These are phyloP conservation scores for Aspergillus sclerotioniger DNA, from an alignment of 495 filamentous ascomycete genomes.

Conservation along the genomic window DNA sequence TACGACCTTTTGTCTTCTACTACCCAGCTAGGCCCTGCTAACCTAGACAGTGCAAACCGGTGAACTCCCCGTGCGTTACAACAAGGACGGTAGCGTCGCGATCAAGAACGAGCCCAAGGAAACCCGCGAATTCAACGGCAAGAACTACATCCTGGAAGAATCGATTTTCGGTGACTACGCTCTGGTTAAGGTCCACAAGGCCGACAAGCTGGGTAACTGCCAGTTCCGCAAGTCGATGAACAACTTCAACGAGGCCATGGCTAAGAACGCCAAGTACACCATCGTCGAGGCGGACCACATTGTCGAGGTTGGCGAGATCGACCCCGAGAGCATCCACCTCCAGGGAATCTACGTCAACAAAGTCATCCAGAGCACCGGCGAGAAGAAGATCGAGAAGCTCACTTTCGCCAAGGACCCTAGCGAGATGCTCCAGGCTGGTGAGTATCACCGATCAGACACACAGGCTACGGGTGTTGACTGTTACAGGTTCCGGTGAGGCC, in stretches of 20 bases:
- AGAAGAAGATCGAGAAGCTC: conserved; percentile 80
- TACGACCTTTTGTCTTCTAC: conserved; percentile 8
- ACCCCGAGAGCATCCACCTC: conserved; percentile 72
- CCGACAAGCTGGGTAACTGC: conserved; percentile 85
- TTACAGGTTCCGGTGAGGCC: conserved; percentile 64
- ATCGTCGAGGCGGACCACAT: conserved; percentile 90
- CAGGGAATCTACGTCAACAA: conserved; percentile 87
- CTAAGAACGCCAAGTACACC: conserved; percentile 78
- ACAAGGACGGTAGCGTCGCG: conserved; percentile 70
- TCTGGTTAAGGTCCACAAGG: conserved; percentile 83
- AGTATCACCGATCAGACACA: neutral
- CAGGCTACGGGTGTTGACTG: conserved; percentile 25
- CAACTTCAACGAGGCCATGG: conserved; percentile 92
- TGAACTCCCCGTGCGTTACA: conserved; percentile 78
- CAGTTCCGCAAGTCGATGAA: conserved; percentile 81
- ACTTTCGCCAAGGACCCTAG: conserved; percentile 67
- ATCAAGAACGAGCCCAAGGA: conserved; percentile 75
- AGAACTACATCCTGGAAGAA: conserved; percentile 80
- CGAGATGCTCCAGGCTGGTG: conserved; percentile 50
- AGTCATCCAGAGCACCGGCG: conserved; percentile 69
- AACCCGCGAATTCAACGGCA: conserved; percentile 79
- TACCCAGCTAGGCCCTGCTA: neutral
- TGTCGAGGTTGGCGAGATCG: conserved; percentile 75
- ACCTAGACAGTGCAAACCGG: conserved; percentile 64
- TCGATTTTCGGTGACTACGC: conserved; percentile 82